Percentiles rank a stretch among this genome's conserved stretches.
These are phyloP conservation scores for Eudorina sp. DNA, from an alignment of 139 green algal genomes.

Conservation along the genomic window DNA sequence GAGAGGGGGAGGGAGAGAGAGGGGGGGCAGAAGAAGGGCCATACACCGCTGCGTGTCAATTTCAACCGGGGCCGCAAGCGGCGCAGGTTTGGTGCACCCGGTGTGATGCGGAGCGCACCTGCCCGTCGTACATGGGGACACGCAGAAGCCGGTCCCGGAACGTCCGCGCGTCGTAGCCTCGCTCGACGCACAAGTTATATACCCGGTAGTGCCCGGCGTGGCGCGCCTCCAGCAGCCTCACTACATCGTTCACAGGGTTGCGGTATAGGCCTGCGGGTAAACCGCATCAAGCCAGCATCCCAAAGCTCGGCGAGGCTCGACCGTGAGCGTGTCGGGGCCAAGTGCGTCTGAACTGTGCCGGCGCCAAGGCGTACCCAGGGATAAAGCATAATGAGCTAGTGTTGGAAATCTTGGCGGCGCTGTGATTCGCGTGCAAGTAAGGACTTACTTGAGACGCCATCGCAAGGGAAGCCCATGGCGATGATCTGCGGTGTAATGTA, in stretches of 20 bases:
- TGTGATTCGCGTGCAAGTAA: too few relatives aligned
- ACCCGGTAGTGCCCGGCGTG: conserved; percentile 67
- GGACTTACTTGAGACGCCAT: conserved; percentile 54
- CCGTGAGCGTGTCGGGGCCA: neutral
- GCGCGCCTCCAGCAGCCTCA: conserved; percentile 60
- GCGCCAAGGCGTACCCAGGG: too few relatives aligned
- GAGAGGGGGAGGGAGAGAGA: too few relatives aligned
- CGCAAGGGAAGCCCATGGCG: conserved; percentile 77
- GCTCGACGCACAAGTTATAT: conserved; percentile 84
- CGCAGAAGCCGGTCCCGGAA: conserved; percentile 58
- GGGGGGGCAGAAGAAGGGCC: too few relatives aligned
- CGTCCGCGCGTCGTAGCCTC: conserved; percentile 57
- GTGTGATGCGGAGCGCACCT: conserved; percentile 56
- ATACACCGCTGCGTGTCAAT: too few relatives aligned
- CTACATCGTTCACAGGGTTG: conserved; percentile 69
- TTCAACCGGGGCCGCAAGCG: too few relatives aligned
- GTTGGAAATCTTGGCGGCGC: too few relatives aligned
- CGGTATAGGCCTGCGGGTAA: conserved; percentile 67
- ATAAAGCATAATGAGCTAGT: too few relatives aligned
- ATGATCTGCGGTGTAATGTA: conserved; percentile 82
- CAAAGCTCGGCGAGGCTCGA: too few relatives aligned
- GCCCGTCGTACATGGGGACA: conserved; percentile 80
- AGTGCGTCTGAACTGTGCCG: neutral
- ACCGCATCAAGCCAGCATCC: too few relatives aligned
- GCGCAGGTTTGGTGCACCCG: too few relatives aligned